Evolutionary conservation across 192 early-diverging fungal genomes (phyloP).

Genomic region (Lunasporangiospora selenospora): DNA sequence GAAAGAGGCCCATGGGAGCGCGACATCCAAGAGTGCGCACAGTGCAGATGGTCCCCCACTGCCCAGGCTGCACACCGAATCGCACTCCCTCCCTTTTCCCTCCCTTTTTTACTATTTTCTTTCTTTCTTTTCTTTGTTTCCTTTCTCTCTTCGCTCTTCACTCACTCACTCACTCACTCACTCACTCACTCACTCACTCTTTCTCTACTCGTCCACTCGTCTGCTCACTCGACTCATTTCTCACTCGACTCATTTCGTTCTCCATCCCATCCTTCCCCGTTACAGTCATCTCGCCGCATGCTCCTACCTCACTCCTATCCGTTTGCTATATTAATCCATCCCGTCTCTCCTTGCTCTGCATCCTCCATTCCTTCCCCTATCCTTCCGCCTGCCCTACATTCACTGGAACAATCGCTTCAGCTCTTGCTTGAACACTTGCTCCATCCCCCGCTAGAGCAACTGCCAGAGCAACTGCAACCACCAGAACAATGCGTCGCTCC

Average conservation of each 20-base stretch:
- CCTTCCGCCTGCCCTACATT: background rate
- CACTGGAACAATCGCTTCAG: background rate
- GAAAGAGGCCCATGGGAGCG: too few species aligned
- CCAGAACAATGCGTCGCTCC: constrained; percentile 46
- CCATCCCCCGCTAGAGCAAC: background rate
- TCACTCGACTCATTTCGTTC: background rate
- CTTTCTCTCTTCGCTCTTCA: background rate
- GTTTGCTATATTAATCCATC: too few species aligned
- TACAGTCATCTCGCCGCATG: too few species aligned
- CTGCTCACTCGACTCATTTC: too few species aligned
- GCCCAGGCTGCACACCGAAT: too few species aligned
- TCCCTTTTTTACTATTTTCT: background rate
- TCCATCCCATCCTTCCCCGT: too few species aligned
- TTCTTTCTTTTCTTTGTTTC: background rate
- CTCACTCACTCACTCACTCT: background rate
- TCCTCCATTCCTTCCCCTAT: background rate
- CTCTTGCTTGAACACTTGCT: background rate
- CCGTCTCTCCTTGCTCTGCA: too few species aligned
- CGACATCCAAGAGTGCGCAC: too few species aligned
- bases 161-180: background rate
- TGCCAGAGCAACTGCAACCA: too few species aligned
- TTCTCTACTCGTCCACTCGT: background rate
- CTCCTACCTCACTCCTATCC: too few species aligned
- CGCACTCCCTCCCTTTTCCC: background rate
- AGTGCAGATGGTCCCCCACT: too few species aligned